These are phyloP conservation scores for Coemansia sp. DNA, from an alignment of 192 early-diverging fungal genomes.

Conservation along the genomic window DNA sequence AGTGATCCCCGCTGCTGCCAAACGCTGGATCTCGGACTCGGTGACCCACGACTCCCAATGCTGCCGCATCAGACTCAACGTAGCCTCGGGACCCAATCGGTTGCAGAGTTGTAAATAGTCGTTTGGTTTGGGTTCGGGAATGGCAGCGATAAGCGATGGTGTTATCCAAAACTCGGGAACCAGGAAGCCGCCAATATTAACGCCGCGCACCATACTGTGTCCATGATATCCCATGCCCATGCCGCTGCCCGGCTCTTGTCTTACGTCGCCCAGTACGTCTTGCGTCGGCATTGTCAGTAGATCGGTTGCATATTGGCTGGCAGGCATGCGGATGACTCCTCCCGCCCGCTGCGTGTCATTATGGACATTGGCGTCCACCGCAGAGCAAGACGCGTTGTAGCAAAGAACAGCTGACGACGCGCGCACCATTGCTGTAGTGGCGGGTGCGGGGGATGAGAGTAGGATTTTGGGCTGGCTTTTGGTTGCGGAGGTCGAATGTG, in stretches of 20 bases:
- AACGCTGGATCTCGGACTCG: slow-evolving; percentile 56
- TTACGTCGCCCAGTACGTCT: slow-evolving; percentile 26
- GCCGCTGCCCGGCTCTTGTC: slow-evolving; percentile 41
- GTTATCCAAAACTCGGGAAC: slow-evolving; percentile 68
- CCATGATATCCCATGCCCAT: slow-evolving; percentile 48
- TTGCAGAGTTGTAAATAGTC: slow-evolving; percentile 57
- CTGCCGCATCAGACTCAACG: slow-evolving; percentile 28
- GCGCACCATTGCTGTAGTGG: background rate
- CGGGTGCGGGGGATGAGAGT: background rate
- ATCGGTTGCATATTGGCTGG: background rate
- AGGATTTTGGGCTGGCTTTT: background rate
- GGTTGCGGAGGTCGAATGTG: background rate
- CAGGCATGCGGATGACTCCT: slow-evolving; percentile 24
- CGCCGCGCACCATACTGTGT: slow-evolving; percentile 56
- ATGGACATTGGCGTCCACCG: background rate
- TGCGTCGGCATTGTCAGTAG: slow-evolving; percentile 15
- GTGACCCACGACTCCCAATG: slow-evolving; percentile 67
- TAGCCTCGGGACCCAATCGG: slow-evolving; percentile 51
- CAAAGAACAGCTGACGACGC: background rate
- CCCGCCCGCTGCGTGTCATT: slow-evolving; percentile 5
- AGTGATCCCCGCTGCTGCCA: slow-evolving; percentile 57
- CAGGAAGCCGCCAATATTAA: slow-evolving; percentile 65
- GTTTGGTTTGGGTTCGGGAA: slow-evolving; percentile 55
- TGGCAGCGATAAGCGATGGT: slow-evolving; percentile 44
- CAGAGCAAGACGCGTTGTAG: background rate